Evolutionary conservation across 2,329 filamentous ascomycete genomes (phyloP), one percentile per base, ranked within the genome.

Genomic region (Xylaria arbuscula): DNA sequence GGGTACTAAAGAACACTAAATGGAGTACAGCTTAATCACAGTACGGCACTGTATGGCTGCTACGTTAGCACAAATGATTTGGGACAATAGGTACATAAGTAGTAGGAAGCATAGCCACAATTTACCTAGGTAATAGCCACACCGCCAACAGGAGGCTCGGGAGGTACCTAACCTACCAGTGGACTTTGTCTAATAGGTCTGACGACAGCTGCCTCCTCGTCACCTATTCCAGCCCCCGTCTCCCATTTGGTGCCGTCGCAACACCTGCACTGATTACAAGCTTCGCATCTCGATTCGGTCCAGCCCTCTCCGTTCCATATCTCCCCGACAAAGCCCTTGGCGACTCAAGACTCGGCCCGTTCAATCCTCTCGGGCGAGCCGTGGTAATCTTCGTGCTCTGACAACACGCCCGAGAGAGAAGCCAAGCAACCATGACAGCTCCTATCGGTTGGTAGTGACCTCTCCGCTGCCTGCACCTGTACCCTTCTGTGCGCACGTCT

Each of bases 371-470:
- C 62, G 61, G 66, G 62, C 65, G 65, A 60, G 62, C 62, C 59
- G 64, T 62, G 60, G 45, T 56, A 38, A 54, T 66, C 36, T 57
- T 62, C 38, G 55, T 64, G 51, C 67, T 54, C 67, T 51, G 22
- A 47, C 32, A 60, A 48, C 47, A 59, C 57, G 61, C 58, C 54
- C 61, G 65, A 68, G 62, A 71, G 58, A 64, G 65, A 55, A 36
- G n/a, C n/a, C n/a, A n/a, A n/a, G 54, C 80, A 79, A 62, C 65
- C 55, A 88, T 88, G 86, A 82, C 85, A 68, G 80, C 81, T 72
- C 86, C 86, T 75, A 88, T 88, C 80, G 85, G 85, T 87, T 82
- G 76, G 83, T 80, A 69, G 64, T 69, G 36, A 28, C 62, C 68
- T 69, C 69, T 66, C 62, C 64, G 71, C 64, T 54, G 59, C 38